Evolutionary conservation across 148 eudicot species (phyloP), one percentile per base, ranked within the genome.

Genomic region (Camellia sinensis): DNA sequence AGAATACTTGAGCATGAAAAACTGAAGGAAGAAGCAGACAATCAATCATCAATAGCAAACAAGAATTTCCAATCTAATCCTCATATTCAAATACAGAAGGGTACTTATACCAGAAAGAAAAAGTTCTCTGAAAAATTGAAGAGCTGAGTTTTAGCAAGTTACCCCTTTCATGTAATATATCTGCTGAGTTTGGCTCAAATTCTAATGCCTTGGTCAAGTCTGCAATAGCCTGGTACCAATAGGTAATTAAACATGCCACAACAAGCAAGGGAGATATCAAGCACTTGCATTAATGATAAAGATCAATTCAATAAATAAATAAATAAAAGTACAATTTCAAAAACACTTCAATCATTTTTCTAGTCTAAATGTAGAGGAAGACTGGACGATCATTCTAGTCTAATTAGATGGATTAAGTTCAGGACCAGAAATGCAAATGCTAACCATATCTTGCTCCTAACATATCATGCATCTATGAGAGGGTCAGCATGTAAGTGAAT

Each of bases 101-200:
- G 37, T 45, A 3, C 45, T 76, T 48, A 56, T 46, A 29, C 41
- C 63, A 77, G 19, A 46, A 19, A 29, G 10, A 22, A 83, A 74
- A 69, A 48, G 66, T 37, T 44, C 54, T 44, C 8, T 29, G 54
- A 72, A 80, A 29, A 72, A 3, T 61, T 37, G 74, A 77, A 73
- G 37, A 52, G 67, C 44, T 67, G 19, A 77, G 63, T 61, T 67
- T 46, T 17, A 46, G 75, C 52, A 80, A 83, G 80, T 86, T 86
- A 95, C 99, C 97, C 85, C 99, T 93, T 90, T 95, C 99, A 85
- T 95, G 99, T 76, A 93, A 87, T 86, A 91, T 88, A 78, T 95
- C 99, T 54, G 94, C 85, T 9, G 97, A 91, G 77, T 92, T 83
- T 64, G 95, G 95, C 84, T 95, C 99, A 83, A 95, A 92, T 72